A percentile compares a stretch with the other conserved stretches of the same genome.
Conservation (phyloP, 2,329 filamentous ascomycete species). For the Bipolaris sorokiniana region DNA sequence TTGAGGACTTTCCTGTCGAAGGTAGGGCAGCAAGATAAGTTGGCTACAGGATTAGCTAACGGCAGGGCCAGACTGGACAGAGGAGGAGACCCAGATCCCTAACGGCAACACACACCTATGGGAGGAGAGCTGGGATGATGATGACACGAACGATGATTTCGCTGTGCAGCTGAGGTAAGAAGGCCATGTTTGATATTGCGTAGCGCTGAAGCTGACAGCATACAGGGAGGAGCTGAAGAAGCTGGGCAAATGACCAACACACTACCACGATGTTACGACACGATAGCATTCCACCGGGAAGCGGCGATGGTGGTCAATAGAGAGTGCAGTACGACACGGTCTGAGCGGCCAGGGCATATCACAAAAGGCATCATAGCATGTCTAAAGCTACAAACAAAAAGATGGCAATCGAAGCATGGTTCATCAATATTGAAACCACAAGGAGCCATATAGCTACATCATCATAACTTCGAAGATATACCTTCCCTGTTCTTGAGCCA, state of each 20-base stretch:
- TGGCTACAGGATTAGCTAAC: conserved; percentile 15
- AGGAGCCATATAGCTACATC: conserved; percentile 40
- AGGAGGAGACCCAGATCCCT: conserved; percentile 86
- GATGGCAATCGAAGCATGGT: conserved; percentile 14
- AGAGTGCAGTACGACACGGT: background rate
- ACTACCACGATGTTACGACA: conserved; percentile 2
- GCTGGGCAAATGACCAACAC: conserved; percentile 68
- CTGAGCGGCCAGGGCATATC: background rate
- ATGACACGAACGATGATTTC: conserved; percentile 96
- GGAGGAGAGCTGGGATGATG: conserved; percentile 99
- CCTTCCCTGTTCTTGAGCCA: conserved; percentile 42
- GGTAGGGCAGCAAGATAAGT: conserved; percentile 59
- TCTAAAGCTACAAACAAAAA: background rate
- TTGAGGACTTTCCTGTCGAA: conserved; percentile 97
- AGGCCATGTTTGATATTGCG: no score
- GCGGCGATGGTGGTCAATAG: background rate
- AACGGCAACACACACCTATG: conserved; percentile 83
- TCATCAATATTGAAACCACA: conserved; percentile 25
- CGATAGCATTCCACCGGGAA: conserved; percentile 3
- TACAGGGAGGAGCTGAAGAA: conserved; percentile 90
- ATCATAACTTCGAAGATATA: conserved; percentile 45
- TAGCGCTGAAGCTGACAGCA: conserved; percentile 9
- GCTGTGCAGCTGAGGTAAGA: conserved; percentile 89
- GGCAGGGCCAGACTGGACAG: conserved; percentile 72
- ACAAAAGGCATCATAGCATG: conserved; percentile 1